Evolutionary conservation across 345 rosid genomes (phyloP).

Genomic region (Alliaria petiolata): DNA sequence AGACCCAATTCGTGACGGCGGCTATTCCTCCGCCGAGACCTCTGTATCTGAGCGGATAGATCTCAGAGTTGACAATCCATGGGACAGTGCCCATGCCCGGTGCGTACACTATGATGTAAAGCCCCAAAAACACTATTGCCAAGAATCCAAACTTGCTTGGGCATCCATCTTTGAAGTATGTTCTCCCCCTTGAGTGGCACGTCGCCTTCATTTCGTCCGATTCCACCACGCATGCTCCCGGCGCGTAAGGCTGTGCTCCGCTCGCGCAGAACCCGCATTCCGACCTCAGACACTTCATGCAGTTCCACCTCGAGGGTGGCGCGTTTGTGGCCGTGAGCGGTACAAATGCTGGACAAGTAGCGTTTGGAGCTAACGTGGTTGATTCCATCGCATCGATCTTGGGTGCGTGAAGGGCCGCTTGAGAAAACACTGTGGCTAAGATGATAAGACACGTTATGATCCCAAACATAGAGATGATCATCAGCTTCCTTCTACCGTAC

Average conservation of each 20-base stretch:
- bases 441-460: slow-evolving; percentile 55
- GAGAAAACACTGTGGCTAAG: slow-evolving; percentile 47
- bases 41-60: slow-evolving; percentile 76
- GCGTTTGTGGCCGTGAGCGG: slow-evolving; percentile 28
- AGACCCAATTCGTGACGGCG: slow-evolving; percentile 71
- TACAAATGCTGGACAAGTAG: slow-evolving; percentile 51
- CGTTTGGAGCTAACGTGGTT: slow-evolving; percentile 44
- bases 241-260: slow-evolving; percentile 41
- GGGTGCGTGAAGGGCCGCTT: slow-evolving; percentile 59
- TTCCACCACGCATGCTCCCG: slow-evolving; percentile 67
- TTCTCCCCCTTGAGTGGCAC: slow-evolving; percentile 40
- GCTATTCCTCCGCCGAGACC: slow-evolving; percentile 89
- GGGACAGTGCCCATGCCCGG: slow-evolving; percentile 95
- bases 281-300: slow-evolving; percentile 61
- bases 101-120: slow-evolving; percentile 65
- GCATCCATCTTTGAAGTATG: slow-evolving; percentile 62
- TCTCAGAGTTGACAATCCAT: slow-evolving; percentile 93
- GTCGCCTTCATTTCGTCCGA: slow-evolving; percentile 19
- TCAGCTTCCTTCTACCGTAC: slow-evolving; percentile 70
- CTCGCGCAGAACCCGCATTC: slow-evolving; percentile 59
- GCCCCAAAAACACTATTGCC: slow-evolving; percentile 56
- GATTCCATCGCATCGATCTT: slow-evolving; percentile 32
- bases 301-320: slow-evolving; percentile 47
- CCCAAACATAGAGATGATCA: slow-evolving; percentile 78
- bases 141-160: slow-evolving; percentile 76